Evolutionary conservation across 306 rosid genomes (phyloP).

Genomic region (Lathyrus sativus): DNA sequence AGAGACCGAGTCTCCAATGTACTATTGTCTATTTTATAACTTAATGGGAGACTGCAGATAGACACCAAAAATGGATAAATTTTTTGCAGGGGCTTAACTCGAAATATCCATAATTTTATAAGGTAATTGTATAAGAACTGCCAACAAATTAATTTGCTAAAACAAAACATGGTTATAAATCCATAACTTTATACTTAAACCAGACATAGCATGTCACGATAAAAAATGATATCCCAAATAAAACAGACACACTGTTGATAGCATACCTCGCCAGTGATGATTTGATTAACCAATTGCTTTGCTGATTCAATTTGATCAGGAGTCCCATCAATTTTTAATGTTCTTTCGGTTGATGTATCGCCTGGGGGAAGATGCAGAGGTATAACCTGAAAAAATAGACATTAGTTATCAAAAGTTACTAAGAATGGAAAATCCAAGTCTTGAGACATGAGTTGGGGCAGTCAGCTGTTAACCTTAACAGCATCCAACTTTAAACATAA

Average conservation of each 20-base stretch:
- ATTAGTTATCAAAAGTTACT: not conserved
- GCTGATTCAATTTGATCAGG: slow-evolving; percentile 83
- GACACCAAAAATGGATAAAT: too few species aligned
- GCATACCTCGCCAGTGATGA: slow-evolving; percentile 59
- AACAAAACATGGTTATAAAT: slow-evolving; percentile 9
- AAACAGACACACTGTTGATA: not conserved
- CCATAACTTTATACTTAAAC: not conserved
- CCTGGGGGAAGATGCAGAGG: slow-evolving; percentile 98
- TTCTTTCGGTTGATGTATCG: slow-evolving; percentile 78
- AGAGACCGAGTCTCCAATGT: too few species aligned
- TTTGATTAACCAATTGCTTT: slow-evolving; percentile 78
- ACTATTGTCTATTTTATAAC: too few species aligned
- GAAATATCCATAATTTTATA: too few species aligned
- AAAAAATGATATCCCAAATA: not conserved
- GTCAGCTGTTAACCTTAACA: too few species aligned
- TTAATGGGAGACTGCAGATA: too few species aligned
- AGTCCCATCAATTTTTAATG: slow-evolving; percentile 83
- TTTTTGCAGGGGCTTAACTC: too few species aligned
- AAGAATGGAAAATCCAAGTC: not conserved
- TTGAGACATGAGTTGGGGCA: not conserved
- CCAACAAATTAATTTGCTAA: too few species aligned
- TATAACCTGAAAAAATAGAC: slow-evolving; percentile 59
- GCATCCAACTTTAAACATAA: not conserved
- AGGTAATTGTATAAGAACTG: too few species aligned
- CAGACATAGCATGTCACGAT: slow-evolving; percentile 19